phyloP scores from a whole-genome alignment of 164 flowering plant genomes.

The Aristolochia fimbriata region DNA sequence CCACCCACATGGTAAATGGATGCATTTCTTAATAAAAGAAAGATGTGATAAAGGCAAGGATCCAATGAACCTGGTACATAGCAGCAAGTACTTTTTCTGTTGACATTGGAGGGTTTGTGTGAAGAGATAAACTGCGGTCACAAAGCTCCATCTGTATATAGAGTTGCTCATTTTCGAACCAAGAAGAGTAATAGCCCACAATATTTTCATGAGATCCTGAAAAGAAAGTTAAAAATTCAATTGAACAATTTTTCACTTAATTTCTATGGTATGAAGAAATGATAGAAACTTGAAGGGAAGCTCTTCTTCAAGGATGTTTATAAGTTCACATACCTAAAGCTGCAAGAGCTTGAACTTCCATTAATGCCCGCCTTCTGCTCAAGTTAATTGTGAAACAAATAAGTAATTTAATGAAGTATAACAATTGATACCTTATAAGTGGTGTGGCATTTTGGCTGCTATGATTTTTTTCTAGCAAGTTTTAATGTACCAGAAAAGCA shows the following conservation, averaged over 20 bases:
- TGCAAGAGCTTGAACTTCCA: constrained; percentile 98
- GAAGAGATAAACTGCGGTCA: constrained; percentile 57
- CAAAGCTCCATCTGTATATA: constrained; percentile 97
- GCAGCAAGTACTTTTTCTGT: constrained; percentile 50
- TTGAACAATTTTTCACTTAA: neutral
- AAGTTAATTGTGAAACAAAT: neutral
- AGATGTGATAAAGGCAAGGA: too few species aligned
- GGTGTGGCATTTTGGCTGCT: too few species aligned
- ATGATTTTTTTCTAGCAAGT: too few species aligned
- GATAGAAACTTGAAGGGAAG: neutral
- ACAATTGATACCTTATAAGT: too few species aligned
- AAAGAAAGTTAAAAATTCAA: neutral
- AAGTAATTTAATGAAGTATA: too few species aligned
- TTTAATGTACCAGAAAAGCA: constrained; percentile 4
- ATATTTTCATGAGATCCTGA: constrained; percentile 75
- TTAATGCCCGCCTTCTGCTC: constrained; percentile 76
- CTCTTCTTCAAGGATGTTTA: neutral
- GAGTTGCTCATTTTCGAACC: constrained; percentile 94
- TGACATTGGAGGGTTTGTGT: constrained; percentile 19
- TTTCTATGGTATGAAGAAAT: neutral
- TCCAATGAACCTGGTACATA: constrained; percentile 53
- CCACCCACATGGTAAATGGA: too few species aligned
- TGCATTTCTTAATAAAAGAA: too few species aligned
- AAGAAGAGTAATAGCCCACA: constrained; percentile 73
- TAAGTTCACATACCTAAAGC: constrained; percentile 52